These are phyloP conservation scores for Trypanosoma grayi DNA, from an alignment of 208 protist genomes.

Conservation along the genomic window DNA sequence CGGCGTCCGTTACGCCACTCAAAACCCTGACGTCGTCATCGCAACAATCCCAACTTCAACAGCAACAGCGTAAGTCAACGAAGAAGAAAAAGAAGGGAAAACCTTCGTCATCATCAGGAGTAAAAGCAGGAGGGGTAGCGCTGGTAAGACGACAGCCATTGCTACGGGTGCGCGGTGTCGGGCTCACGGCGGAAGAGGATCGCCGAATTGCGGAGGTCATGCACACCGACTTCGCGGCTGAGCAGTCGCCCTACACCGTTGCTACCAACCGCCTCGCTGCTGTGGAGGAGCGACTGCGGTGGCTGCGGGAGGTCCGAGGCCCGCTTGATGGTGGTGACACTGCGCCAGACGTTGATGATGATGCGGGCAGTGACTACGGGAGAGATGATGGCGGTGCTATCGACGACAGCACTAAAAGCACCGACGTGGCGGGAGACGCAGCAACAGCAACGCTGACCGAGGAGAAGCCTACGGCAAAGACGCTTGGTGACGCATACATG, in stretches of 20 bases:
- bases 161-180: constrained; percentile 18
- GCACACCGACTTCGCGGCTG: constrained; percentile 7
- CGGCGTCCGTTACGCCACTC: neutral
- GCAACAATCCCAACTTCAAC: neutral
- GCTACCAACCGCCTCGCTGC: neutral
- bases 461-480: constrained; percentile 1
- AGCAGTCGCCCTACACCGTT: constrained; percentile 22
- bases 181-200: constrained; percentile 38
- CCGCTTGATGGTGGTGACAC: constrained; percentile 10
- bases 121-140: no score
- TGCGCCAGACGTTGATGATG: neutral
- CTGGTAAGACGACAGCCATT: neutral
- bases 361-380: neutral
- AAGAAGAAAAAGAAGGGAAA: neutral
- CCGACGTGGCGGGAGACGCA: neutral
- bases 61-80: neutral
- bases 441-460: neutral
- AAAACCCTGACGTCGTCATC: neutral
- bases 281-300: constrained; percentile 33
- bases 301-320: constrained; percentile 11
- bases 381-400: constrained; percentile 11
- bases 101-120: no score
- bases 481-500: constrained; percentile 56
- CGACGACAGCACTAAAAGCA: neutral
- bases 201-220: constrained; percentile 43